These are phyloP conservation scores for Oryza meyeriana DNA, from an alignment of 176 grass and related monocot species.

Conservation along the genomic window DNA sequence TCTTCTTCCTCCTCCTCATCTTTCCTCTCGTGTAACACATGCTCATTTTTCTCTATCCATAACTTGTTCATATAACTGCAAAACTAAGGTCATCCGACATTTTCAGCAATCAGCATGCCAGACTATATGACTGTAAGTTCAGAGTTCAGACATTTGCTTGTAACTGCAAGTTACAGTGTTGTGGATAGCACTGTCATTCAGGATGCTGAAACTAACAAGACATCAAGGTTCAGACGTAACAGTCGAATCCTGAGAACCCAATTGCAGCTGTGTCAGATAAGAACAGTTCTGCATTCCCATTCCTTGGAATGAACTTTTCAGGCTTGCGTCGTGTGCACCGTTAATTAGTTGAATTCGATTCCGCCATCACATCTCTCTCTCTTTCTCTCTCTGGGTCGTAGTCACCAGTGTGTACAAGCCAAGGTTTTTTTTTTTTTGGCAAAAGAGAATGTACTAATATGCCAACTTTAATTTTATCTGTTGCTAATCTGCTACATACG, in stretches of 20 bases:
- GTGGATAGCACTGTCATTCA: not conserved
- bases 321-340: not conserved
- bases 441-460: not conserved
- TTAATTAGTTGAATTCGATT: not conserved
- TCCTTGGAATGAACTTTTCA: not conserved
- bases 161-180: not conserved
- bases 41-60: not conserved
- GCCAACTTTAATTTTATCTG: not conserved
- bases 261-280: not conserved
- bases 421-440: not conserved
- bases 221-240: not conserved
- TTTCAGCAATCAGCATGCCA: not conserved
- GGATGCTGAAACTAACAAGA: not conserved
- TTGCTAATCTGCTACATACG: not conserved
- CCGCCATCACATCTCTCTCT: not conserved
- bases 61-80: not conserved
- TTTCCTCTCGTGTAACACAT: not conserved
- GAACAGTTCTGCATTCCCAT: not conserved
- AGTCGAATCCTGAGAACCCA: not conserved
- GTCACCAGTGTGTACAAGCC: slow-evolving; percentile 4
- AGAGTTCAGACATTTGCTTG: not conserved
- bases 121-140: not conserved
- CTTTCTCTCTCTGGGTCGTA: not conserved
- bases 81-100: not conserved
- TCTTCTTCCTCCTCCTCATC: not conserved